Conservation (phyloP, 2,329 filamentous ascomycete genomes). For the Aspergillus glaucus region DNA sequence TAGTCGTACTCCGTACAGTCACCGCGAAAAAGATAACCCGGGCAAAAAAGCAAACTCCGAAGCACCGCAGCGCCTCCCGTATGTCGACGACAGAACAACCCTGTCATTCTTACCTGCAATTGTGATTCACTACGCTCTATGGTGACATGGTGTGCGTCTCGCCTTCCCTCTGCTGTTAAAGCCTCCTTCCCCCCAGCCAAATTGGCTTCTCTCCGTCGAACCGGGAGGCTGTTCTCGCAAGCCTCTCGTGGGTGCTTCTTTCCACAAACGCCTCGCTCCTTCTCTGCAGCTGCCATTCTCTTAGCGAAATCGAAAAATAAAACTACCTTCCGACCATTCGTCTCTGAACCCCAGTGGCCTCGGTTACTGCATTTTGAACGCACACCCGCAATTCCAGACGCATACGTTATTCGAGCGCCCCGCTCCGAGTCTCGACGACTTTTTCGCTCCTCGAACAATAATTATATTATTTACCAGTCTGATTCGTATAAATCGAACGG, state of each 20-base stretch:
- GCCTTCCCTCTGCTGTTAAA: neutral
- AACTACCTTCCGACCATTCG: neutral
- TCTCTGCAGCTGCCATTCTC: neutral
- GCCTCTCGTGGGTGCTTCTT: conserved; percentile 17
- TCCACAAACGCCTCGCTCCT: neutral
- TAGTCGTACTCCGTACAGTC: neutral
- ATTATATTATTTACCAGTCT: conserved; percentile 21
- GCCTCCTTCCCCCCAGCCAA: conserved; percentile 16
- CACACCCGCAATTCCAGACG: neutral
- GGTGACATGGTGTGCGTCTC: neutral
- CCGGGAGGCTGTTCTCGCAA: conserved; percentile 24
- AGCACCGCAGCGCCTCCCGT: neutral
- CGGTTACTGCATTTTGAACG: neutral
- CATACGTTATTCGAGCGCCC: conserved; percentile 10
- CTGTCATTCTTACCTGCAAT: neutral
- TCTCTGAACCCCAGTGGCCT: neutral
- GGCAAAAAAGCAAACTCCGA: neutral
- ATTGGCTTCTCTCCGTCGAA: conserved; percentile 30
- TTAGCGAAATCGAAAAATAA: neutral
- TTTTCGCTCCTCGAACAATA: neutral
- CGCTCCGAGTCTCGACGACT: neutral
- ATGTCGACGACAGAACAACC: neutral
- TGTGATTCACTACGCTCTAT: conserved; percentile 2
- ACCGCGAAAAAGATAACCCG: neutral
- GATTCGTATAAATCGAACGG: conserved; percentile 8